Evolutionary conservation across 352 stramenopile species (phyloP).

Genomic region (Phytophthora hybrid): DNA sequence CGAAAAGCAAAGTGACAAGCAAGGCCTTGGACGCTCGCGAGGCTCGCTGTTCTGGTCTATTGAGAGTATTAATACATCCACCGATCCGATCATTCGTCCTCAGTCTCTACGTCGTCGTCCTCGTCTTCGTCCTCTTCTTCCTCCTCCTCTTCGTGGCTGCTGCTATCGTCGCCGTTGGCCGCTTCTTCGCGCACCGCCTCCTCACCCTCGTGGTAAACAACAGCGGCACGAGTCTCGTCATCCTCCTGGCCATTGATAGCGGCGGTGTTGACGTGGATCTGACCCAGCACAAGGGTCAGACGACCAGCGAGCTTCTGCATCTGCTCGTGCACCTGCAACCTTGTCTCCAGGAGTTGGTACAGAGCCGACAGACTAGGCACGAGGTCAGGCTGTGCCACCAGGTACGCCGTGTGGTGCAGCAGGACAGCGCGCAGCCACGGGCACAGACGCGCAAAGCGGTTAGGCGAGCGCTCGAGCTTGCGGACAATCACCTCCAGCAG

Average conservation of each 20-base stretch:
- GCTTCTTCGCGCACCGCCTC: slow-evolving; percentile 44
- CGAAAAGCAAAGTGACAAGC: slow-evolving; percentile 36
- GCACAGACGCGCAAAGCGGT: slow-evolving; percentile 78
- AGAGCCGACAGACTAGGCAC: slow-evolving; percentile 82
- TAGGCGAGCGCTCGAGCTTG: slow-evolving; percentile 86
- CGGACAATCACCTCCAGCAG: slow-evolving; percentile 83
- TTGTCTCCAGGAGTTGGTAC: slow-evolving; percentile 87
- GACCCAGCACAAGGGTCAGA: slow-evolving; percentile 81
- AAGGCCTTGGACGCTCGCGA: slow-evolving; percentile 29
- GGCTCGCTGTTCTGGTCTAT: slow-evolving; percentile 50
- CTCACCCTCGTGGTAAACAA: slow-evolving; percentile 77
- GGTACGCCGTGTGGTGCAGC: slow-evolving; percentile 86
- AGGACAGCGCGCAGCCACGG: slow-evolving; percentile 86
- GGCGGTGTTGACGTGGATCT: slow-evolving; percentile 80
- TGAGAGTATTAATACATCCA: slow-evolving; percentile 68
- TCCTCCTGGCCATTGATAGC: slow-evolving; percentile 43
- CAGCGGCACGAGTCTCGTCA: slow-evolving; percentile 59
- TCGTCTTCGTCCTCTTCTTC: slow-evolving; percentile 50
- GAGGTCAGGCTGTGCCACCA: slow-evolving; percentile 86
- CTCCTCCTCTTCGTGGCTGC: slow-evolving; percentile 63
- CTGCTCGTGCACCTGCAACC: slow-evolving; percentile 82
- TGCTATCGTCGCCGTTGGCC: slow-evolving; percentile 45
- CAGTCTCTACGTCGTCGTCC: slow-evolving; percentile 37
- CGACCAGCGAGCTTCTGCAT: slow-evolving; percentile 87
- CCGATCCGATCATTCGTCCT: slow-evolving; percentile 47